Base-by-base conservation (phyloP, 208 protist species). In the Acanthamoeba lenticulata region DNA sequence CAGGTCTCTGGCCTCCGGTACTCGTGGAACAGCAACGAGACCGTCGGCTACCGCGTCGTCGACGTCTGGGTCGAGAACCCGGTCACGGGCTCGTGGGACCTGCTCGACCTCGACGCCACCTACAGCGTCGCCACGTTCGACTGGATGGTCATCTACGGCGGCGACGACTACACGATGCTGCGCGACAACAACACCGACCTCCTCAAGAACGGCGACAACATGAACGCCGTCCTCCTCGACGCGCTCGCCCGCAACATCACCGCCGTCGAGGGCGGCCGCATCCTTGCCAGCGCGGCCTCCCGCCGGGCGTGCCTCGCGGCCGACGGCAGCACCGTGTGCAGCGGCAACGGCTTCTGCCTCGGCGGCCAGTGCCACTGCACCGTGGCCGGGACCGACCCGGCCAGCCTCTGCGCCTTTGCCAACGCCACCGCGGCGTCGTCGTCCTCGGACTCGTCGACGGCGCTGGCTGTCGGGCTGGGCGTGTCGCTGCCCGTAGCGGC, bases 101-200 rank as follows among this genome's bases (percentile, higher is more conserved):
- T 42, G n/a, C 79, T 88, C n/a, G 38, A 88, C n/a, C 34, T 44
- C 24, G 32, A 88, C 49, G 49, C 42, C n/a, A 24, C 15, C 1
- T 88, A 88, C 49, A 34, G 29, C 40, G 34, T 88, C 19, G 62
- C 62, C n/a, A n/a, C 81, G 13, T n/a, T 44, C 44, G 15, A 13
- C 40, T 69, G 47, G 34, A 27, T 69, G 32, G 40, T 65, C 34
- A 55, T 90, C 32, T 29, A 9, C 32, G 81, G 81, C 55, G 47
- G 47, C 17, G 81, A 90, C 29, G 81, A 38, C 81, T 90, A 65
- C 40, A 90, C 81, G 2, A 90, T 90, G 81, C 24, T 90, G n/a
- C 45, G 19, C n/a, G 17, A 1, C 2, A 34, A 90, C 34, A 13
- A n/a, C 29, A 3, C n/a, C 21, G 19, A 62, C 19, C n/a, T 62